These are phyloP conservation scores for Hibiscus mutabilis DNA, from an alignment of 345 rosid species.

Conservation along the genomic window DNA sequence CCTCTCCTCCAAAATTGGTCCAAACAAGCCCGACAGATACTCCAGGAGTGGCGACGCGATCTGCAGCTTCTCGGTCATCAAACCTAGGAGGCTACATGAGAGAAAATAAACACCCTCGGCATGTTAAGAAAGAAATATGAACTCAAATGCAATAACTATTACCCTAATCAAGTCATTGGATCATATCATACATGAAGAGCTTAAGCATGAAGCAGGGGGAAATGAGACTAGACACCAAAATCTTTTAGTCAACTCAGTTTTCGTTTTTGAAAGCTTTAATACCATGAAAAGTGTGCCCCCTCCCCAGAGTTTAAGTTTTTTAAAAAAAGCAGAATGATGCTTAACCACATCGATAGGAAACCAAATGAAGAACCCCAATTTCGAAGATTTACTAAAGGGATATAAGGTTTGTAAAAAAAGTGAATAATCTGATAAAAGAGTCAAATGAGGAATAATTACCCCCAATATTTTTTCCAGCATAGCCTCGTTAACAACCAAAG, in stretches of 20 bases:
- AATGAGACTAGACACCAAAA: background rate
- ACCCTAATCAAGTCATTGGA: background rate
- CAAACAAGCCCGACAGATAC: slow-evolving; percentile 95
- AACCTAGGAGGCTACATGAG: slow-evolving; percentile 83
- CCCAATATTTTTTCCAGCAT: slow-evolving; percentile 93
- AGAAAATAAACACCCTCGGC: slow-evolving; percentile 8
- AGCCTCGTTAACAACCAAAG: slow-evolving; percentile 76
- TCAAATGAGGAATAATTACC: slow-evolving; percentile 39
- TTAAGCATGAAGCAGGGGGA: slow-evolving; percentile 6
- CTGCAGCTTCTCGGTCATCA: slow-evolving; percentile 91
- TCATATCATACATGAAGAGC: background rate
- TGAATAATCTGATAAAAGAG: background rate
- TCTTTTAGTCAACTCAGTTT: background rate
- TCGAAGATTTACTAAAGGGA: background rate
- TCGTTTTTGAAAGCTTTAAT: background rate
- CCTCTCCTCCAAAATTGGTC: slow-evolving; percentile 98
- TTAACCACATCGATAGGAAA: background rate
- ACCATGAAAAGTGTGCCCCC: background rate
- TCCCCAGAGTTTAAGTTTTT: background rate
- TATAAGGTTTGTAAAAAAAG: background rate
- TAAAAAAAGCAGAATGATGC: background rate
- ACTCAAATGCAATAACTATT: background rate
- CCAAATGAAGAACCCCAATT: background rate
- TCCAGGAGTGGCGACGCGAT: slow-evolving; percentile 88
- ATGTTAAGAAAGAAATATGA: slow-evolving; percentile 5